Evolutionary conservation across 345 rosid genomes (phyloP).

Genomic region (Rubroshorea leprosula): DNA sequence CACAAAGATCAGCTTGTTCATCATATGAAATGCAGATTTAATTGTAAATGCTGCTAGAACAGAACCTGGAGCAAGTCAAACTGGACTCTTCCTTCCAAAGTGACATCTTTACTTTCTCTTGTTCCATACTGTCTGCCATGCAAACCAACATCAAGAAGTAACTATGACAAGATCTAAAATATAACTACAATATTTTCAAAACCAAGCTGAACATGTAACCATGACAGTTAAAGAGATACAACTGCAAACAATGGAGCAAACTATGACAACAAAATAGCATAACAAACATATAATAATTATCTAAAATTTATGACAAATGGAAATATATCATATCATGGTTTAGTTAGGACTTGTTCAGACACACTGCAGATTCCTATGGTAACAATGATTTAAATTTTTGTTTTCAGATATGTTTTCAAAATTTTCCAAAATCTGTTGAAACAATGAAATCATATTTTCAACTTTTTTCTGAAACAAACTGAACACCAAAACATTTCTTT

Average conservation of each 20-base stretch:
- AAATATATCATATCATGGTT: too few relatives aligned
- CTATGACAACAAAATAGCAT: too few relatives aligned
- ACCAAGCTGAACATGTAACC: too few relatives aligned
- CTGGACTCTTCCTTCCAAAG: constrained; percentile 93
- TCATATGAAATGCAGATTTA: constrained; percentile 12
- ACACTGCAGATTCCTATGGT: too few relatives aligned
- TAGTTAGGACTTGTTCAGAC: too few relatives aligned
- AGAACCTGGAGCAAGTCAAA: constrained; percentile 96
- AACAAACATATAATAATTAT: too few relatives aligned
- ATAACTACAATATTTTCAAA: background rate
- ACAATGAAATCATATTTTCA: background rate
- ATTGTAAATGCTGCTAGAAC: constrained; percentile 14
- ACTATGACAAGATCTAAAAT: background rate
- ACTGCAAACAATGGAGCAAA: too few relatives aligned
- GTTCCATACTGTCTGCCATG: constrained; percentile 77
- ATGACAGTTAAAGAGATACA: too few relatives aligned
- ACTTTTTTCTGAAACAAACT: background rate
- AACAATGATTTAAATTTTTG: too few relatives aligned
- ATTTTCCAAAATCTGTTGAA: too few relatives aligned
- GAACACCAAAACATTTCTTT: background rate
- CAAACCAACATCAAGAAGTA: constrained; percentile 18
- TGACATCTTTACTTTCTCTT: constrained; percentile 94
- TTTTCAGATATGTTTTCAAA: too few relatives aligned
- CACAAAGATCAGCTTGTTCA: constrained; percentile 9
- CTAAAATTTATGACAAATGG: too few relatives aligned